Evolutionary conservation across 805 yeast genomes (phyloP).

Genomic region (Kodamaea kakaduensis): DNA sequence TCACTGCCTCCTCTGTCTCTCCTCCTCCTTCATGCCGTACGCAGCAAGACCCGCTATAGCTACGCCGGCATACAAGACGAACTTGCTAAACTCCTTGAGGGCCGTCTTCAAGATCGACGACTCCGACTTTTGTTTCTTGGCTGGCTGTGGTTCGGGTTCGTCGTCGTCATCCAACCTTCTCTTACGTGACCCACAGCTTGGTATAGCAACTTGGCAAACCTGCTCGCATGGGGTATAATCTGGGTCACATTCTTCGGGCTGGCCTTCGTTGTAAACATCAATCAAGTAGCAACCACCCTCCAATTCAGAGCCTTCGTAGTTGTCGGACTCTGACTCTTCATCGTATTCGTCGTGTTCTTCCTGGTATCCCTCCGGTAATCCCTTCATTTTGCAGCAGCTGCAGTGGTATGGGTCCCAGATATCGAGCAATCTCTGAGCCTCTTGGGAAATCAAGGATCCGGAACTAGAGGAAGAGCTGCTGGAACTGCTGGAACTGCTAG

Average conservation of each 20-base stretch:
- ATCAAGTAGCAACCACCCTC: neutral
- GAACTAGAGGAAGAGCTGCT: too few relatives aligned
- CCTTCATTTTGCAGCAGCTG: too few relatives aligned
- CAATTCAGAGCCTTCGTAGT: neutral
- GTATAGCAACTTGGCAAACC: too few relatives aligned
- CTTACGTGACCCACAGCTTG: too few relatives aligned
- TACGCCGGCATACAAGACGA: slow-evolving; percentile 8
- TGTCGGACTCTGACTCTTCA: slow-evolving; percentile 4
- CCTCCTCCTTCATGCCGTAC: slow-evolving; percentile 9
- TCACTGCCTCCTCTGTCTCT: slow-evolving; percentile 1
- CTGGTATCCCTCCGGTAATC: too few relatives aligned
- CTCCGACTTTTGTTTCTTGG: slow-evolving; percentile 2
- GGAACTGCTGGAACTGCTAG: too few relatives aligned
- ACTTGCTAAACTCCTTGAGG: slow-evolving; percentile 7
- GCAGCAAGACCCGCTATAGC: slow-evolving; percentile 7
- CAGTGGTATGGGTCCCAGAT: too few relatives aligned
- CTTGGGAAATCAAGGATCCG: too few relatives aligned
- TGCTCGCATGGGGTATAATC: too few relatives aligned
- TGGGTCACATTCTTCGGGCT: too few relatives aligned
- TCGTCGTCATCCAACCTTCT: slow-evolving; percentile 5
- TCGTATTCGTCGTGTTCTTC: slow-evolving; percentile 3
- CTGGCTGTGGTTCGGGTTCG: slow-evolving; percentile 1
- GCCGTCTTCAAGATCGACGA: slow-evolving; percentile 3
- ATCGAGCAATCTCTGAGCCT: too few relatives aligned
- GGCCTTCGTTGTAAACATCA: too few relatives aligned